These are phyloP conservation scores for Euphorbia corollata DNA, from an alignment of 441 rosid genomes.

Conservation along the genomic window DNA sequence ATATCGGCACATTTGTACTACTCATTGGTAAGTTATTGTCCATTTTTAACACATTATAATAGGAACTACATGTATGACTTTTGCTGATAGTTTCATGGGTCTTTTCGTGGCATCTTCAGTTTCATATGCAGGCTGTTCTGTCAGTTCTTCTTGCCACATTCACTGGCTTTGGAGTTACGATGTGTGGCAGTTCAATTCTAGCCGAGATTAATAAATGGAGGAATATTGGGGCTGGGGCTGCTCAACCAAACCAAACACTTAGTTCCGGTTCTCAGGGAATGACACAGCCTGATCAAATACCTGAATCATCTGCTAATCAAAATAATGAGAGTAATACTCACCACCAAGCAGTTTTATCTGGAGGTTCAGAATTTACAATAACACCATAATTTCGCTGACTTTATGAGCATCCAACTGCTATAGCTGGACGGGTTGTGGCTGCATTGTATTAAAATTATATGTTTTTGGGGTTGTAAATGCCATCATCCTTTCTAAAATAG, in stretches of 20 bases:
- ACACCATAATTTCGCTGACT: neutral
- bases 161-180: constrained; percentile 69
- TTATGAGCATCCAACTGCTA: neutral
- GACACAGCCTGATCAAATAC: constrained; percentile 24
- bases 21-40: constrained; percentile 45
- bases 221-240: constrained; percentile 23
- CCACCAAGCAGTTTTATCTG: constrained; percentile 20
- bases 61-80: neutral
- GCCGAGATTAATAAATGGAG: constrained; percentile 41
- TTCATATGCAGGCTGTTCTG: constrained; percentile 58
- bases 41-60: neutral
- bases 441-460: neutral
- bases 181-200: constrained; percentile 48
- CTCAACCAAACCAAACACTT: constrained; percentile 22
- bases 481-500: no score
- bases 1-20: constrained; percentile 66
- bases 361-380: constrained; percentile 20
- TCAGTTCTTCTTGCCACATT: constrained; percentile 67
- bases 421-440: constrained; percentile 3
- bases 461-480: neutral
- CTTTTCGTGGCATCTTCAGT: constrained; percentile 35
- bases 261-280: constrained; percentile 19
- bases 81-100: constrained; percentile 1
- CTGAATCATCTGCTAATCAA: constrained; percentile 17
- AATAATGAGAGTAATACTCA: constrained; percentile 17